phyloP scores from a whole-genome alignment of 164 flowering plant genomes.

The Stephania yunnanensis region DNA sequence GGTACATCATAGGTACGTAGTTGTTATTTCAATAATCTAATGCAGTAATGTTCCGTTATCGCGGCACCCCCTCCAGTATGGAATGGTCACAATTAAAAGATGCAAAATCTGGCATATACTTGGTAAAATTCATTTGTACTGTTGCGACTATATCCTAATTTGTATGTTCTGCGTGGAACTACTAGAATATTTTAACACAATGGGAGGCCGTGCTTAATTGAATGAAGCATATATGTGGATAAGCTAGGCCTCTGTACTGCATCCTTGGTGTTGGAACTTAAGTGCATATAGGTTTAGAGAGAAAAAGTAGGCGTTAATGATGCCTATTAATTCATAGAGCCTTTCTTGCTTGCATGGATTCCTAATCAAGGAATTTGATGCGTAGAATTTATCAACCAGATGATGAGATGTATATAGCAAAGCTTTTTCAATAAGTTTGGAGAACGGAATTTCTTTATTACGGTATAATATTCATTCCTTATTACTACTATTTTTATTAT shows the following conservation, averaged over 20 bases:
- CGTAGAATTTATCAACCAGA: neutral
- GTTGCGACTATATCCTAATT: neutral
- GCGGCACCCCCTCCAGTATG: neutral
- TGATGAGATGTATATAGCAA: neutral
- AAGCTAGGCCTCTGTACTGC: neutral
- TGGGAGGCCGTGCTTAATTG: neutral
- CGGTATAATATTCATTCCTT: no score
- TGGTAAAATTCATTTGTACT: neutral
- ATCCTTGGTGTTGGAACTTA: no score
- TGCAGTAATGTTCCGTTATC: neutral
- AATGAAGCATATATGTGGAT: neutral
- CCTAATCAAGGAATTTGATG: neutral
- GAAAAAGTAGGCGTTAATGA: neutral
- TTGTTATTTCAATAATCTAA: neutral
- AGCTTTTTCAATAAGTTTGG: neutral
- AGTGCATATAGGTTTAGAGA: neutral
- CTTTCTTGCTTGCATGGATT: neutral
- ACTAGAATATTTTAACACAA: neutral
- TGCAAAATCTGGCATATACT: slow-evolving; percentile 11
- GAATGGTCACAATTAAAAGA: slow-evolving; percentile 1
- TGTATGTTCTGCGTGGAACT: neutral
- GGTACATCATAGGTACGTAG: neutral
- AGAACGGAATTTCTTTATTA: neutral
- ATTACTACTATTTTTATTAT: no score
- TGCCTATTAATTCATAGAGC: neutral